Evolutionary conservation across 495 filamentous ascomycete species (phyloP), one percentile per base, ranked within the genome.

Genomic region (Cercophora scortea): DNA sequence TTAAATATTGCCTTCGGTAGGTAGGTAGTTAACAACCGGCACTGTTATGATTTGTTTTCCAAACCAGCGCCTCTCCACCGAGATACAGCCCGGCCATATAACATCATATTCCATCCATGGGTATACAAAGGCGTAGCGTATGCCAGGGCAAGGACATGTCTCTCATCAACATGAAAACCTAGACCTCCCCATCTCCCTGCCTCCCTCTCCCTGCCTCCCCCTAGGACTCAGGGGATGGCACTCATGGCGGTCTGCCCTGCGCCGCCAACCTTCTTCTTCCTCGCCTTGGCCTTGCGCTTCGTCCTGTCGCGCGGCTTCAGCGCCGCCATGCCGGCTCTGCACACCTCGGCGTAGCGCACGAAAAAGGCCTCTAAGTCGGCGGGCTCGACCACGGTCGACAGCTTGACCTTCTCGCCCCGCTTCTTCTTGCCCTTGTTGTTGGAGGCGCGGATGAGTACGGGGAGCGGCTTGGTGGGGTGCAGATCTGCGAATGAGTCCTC

Each of bases 221-320:
- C 25, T 25, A 25, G 5, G 25, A 5, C 25, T 45, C 43, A 45
- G 8, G 43, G 43, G 32, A 45, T 45, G 8, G 43, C 43, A 8
- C 17, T 39, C 47, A 49, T 49, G 47, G 11, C 32, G 4, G 43
- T 32, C 43, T 45, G 43, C 47, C 13, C 42, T 33, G 39, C 53
- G 18, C 61, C 60, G 18, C 53, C 74, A 61, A 81, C 83, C 72
- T 80, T 82, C 72, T 81, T 88, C 67, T 81, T 87, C 79, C 86
- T 89, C 47, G 76, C 76, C 71, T 87, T 88, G 53, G 82, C 83
- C 76, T 91, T 96, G 62, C 79, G 75, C 73, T 84, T 89, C 55
- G 80, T 89, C 59, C 89, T 77, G 75, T 96, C 90, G 50, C 92
- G 73, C 73, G 94, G 96, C 86, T 96, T 97, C 74, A 98, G 60